Evolutionary conservation across 805 yeast genomes (phyloP).

Genomic region (Candida hungchunana): DNA sequence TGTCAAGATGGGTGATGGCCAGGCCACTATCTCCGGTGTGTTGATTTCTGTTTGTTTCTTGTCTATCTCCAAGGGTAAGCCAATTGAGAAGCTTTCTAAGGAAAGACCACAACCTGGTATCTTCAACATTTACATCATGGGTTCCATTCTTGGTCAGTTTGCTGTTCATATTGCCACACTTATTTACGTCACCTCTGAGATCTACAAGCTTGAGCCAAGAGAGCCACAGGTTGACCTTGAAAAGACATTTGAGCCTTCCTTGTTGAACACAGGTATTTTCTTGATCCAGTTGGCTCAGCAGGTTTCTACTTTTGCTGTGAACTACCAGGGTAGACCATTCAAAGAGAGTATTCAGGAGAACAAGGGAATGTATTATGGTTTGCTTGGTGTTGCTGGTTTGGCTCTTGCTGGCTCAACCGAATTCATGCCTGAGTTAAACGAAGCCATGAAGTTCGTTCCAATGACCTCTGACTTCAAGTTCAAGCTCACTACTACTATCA

Average conservation of each 20-base stretch:
- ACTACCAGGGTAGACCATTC: slow-evolving; percentile 96
- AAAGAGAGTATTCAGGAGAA: slow-evolving; percentile 86
- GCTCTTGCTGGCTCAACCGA: slow-evolving; percentile 93
- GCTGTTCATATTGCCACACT: slow-evolving; percentile 84
- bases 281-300: slow-evolving; percentile 93
- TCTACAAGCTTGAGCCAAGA: slow-evolving; percentile 87
- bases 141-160: slow-evolving; percentile 94
- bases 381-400: slow-evolving; percentile 83
- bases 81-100: slow-evolving; percentile 81
- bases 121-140: slow-evolving; percentile 94
- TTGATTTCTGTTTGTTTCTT: slow-evolving; percentile 90
- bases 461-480: slow-evolving; percentile 72
- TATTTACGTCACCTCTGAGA: slow-evolving; percentile 77
- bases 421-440: slow-evolving; percentile 89
- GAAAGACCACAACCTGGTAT: slow-evolving; percentile 98
- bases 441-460: slow-evolving; percentile 86
- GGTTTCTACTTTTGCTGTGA: slow-evolving; percentile 95
- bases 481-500: slow-evolving; percentile 68
- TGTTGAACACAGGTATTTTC: slow-evolving; percentile 94
- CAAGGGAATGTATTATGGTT: slow-evolving; percentile 95
- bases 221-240: slow-evolving; percentile 87
- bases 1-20: slow-evolving; percentile 96
- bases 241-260: slow-evolving; percentile 80
- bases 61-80: slow-evolving; percentile 90
- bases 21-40: slow-evolving; percentile 94